A percentile compares a stretch with the other conserved stretches of the same genome.
Evolutionary conservation across 1,284 basidiomycete genomes (phyloP).

Genomic region (Porodaedalea pini): DNA sequence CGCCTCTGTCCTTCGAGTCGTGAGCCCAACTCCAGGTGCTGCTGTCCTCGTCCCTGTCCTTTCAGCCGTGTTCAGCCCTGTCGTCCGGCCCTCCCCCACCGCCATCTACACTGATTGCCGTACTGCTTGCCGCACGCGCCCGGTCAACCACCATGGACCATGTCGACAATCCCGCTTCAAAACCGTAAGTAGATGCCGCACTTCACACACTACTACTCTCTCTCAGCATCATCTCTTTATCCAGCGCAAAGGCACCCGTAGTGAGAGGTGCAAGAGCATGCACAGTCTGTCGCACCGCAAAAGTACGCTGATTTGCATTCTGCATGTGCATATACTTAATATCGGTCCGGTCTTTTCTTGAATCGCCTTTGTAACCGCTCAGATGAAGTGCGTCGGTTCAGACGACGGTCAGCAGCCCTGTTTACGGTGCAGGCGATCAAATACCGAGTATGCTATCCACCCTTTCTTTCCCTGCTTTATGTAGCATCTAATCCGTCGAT

Average conservation of each 20-base stretch:
- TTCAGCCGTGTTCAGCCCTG: constrained; percentile 44
- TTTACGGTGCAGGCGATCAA: constrained; percentile 75
- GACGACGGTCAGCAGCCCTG: constrained; percentile 74
- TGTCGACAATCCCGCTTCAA: constrained; percentile 42
- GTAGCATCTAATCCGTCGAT: constrained; percentile 23
- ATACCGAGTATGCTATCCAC: constrained; percentile 53
- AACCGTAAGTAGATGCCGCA: constrained; percentile 73
- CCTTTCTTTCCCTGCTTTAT: constrained; percentile 8
- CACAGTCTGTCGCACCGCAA: constrained; percentile 77
- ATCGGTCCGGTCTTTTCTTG: background rate
- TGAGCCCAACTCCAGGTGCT: no score
- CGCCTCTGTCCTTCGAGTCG: no score
- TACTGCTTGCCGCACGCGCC: background rate
- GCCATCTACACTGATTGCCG: constrained; percentile 9
- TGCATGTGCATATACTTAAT: constrained; percentile 19
- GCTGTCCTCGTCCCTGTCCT: background rate
- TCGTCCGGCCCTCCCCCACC: constrained; percentile 1
- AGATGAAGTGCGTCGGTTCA: constrained; percentile 88
- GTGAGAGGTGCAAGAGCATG: constrained; percentile 73
- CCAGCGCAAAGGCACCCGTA: constrained; percentile 62
- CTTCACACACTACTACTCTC: no score
- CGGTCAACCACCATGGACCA: constrained; percentile 28
- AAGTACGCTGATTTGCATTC: constrained; percentile 43
- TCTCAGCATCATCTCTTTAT: constrained; percentile 58
- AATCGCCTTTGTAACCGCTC: constrained; percentile 15